phyloP scores from a whole-genome alignment of 352 stramenopile species.

The Pythium volutum region DNA sequence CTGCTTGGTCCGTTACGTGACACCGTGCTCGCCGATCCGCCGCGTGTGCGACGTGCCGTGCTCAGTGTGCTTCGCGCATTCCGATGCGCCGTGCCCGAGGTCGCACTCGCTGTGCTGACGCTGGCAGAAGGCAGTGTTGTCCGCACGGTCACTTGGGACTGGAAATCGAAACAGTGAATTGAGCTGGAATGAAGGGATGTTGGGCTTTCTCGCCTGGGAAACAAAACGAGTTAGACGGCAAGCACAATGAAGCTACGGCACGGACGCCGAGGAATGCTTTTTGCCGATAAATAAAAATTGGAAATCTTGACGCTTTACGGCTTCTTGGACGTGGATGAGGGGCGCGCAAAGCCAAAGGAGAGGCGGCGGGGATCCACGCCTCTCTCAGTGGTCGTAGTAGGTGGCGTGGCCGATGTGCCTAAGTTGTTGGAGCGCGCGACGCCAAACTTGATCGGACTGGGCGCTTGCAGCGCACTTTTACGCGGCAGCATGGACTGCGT shows the following conservation, averaged over 20 bases:
- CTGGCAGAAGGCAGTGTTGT: not conserved
- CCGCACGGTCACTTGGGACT: not conserved
- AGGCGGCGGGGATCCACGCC: constrained; percentile 17
- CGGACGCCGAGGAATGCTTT: not conserved
- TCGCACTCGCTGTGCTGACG: not conserved
- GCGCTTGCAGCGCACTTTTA: constrained; percentile 26
- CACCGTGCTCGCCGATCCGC: not conserved
- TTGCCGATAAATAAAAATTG: constrained; percentile 16
- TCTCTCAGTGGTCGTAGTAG: not conserved
- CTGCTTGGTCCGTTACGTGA: not conserved
- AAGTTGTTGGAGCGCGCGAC: constrained; percentile 17
- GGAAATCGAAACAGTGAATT: no score
- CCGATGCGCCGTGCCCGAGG: not conserved
- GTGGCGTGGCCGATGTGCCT: not conserved
- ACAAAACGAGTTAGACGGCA: no score
- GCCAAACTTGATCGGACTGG: constrained; percentile 22
- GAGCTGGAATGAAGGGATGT: no score
- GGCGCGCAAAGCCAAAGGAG: constrained; percentile 37
- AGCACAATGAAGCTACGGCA: no score
- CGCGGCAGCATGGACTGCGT: constrained; percentile 25
- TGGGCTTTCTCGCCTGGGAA: no score
- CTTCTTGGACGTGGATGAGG: constrained; percentile 26
- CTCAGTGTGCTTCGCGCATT: not conserved
- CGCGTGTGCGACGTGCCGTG: not conserved
- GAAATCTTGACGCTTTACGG: constrained; percentile 2